These are phyloP conservation scores for Torrubiella hemipterigena DNA, from an alignment of 2,329 filamentous ascomycete species.

Conservation along the genomic window DNA sequence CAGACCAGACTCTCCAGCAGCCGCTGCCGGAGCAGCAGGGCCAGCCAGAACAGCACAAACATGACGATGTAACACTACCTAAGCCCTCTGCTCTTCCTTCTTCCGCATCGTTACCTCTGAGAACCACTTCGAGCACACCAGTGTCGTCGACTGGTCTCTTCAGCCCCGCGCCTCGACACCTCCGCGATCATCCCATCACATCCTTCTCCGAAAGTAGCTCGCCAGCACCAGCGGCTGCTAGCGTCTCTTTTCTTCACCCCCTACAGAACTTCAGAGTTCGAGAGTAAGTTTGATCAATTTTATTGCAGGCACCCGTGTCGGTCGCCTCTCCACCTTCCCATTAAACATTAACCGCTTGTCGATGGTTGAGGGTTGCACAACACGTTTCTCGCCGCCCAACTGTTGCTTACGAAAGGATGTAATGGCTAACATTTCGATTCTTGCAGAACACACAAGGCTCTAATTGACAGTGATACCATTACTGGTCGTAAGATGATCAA, in stretches of 20 bases:
- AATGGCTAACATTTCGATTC: slow-evolving; percentile 3
- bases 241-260: slow-evolving; percentile 56
- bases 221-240: slow-evolving; percentile 31
- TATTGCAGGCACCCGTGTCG: slow-evolving; percentile 2
- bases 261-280: slow-evolving; percentile 61
- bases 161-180: slow-evolving; percentile 36
- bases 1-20: too few relatives aligned
- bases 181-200: slow-evolving; percentile 27
- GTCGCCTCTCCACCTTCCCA: slow-evolving; percentile 4
- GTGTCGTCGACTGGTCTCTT: slow-evolving; percentile 51
- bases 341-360: slow-evolving; percentile 2
- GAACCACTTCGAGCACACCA: slow-evolving; percentile 44
- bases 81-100: slow-evolving; percentile 14
- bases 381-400: neutral
- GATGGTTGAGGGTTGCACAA: neutral
- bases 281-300: slow-evolving; percentile 46
- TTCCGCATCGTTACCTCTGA: slow-evolving; percentile 27
- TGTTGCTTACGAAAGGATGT: neutral
- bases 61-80: too few relatives aligned
- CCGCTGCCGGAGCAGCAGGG: too few relatives aligned
- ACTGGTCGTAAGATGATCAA: slow-evolving; percentile 96
- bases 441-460: slow-evolving; percentile 70
- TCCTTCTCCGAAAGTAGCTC: slow-evolving; percentile 42
- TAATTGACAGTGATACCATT: slow-evolving; percentile 77
- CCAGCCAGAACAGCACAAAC: too few relatives aligned